These are phyloP conservation scores for Trichoderma gracile DNA, from an alignment of 2,329 filamentous ascomycete species.

Conservation along the genomic window DNA sequence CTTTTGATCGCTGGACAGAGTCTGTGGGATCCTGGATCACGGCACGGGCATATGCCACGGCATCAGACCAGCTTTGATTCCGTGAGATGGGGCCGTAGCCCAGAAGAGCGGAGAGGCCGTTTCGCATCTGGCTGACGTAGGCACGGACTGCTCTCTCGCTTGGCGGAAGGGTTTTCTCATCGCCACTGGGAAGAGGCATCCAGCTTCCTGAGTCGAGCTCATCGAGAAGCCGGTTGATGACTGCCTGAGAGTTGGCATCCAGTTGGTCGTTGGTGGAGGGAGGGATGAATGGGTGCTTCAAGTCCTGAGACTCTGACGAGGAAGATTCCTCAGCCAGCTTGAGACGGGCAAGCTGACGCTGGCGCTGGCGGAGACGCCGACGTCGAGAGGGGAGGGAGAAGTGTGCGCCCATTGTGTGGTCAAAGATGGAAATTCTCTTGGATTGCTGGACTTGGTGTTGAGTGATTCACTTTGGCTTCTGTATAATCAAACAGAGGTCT, in stretches of 20 bases:
- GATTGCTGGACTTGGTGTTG: too few species aligned
- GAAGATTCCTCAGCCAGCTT: background rate
- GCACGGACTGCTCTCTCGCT: background rate
- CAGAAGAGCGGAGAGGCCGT: conserved; percentile 34
- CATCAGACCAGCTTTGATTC: background rate
- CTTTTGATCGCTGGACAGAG: background rate
- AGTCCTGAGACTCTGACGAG: background rate
- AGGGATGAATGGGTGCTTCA: background rate
- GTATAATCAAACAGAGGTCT: too few species aligned
- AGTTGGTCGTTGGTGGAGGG: background rate
- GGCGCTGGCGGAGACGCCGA: too few species aligned
- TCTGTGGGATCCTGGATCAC: background rate
- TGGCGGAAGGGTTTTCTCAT: background rate
- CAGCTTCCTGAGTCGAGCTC: background rate
- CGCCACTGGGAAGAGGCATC: background rate
- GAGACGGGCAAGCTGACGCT: too few species aligned
- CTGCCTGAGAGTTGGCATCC: background rate
- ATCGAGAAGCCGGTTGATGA: background rate
- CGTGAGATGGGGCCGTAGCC: conserved; percentile 49
- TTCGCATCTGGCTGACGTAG: background rate
- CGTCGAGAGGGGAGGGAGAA: background rate
- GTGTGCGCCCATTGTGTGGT: background rate
- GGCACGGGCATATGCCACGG: background rate
- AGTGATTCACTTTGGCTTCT: too few species aligned
- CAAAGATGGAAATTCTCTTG: too few species aligned